Base-by-base conservation (phyloP, 495 filamentous ascomycete species). In the Tuber indicum region DNA sequence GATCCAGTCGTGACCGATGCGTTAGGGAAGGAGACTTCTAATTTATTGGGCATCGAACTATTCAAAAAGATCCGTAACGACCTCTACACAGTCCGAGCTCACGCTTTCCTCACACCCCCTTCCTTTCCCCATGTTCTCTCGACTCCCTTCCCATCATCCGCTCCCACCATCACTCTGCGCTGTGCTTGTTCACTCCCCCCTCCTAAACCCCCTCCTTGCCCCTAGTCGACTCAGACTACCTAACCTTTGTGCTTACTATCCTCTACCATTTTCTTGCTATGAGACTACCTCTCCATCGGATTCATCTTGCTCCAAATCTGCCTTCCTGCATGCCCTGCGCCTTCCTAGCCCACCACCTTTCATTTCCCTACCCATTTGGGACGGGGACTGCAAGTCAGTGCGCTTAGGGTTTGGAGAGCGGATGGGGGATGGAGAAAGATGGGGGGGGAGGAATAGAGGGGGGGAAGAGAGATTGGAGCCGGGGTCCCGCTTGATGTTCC, bases 401-500 rank as follows among this genome's bases (percentile, higher is more conserved):
- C 77, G 77, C 78, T 75, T 79, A 74, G 77, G 74, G 77, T 79
- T 79, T 73, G 71, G 77, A 76, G 74, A 52, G 70, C 72, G 66
- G 73, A 72, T 66, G 58, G 26, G 58, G 58, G 47, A 10, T 41
- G 1, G 42, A 14, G n/a, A 26, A 23, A 58, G 49, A 58, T n/a
- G 49, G 49, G 42, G 42, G 42, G 42, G 9, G 42, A 43, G 8
- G 47, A 58, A n/a, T 21, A 12, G 49, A 58, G 58, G 58, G 58
- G 58, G 58, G 52, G 21, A 66, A n/a, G 45, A 32, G 74, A 46
- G 78, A 78, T 71, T 79, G 39, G 78, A 80, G 78, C 78, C 78
- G 78, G 78, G 78, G 77, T 81, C 78, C 78, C 74, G 79, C 78
- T 81, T 81, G 75, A 80, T 81, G 80, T 81, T 81, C 80, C 80